Evolutionary conservation across 2,329 filamentous ascomycete genomes (phyloP).

Genomic region (Alternaria tenuissima): DNA sequence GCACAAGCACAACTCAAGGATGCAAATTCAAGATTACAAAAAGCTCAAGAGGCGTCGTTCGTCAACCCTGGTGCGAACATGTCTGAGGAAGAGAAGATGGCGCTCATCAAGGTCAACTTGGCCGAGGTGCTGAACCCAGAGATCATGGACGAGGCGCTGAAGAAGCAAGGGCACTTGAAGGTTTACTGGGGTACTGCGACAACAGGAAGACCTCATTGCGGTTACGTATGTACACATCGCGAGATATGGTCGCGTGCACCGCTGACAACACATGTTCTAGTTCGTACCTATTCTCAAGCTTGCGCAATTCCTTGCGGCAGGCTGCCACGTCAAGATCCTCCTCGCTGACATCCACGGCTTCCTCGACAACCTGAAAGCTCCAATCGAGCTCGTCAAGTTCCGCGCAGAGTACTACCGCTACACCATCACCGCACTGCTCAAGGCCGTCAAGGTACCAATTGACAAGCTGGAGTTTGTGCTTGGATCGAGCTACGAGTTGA

Average conservation of each 20-base stretch:
- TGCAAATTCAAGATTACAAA: conserved; percentile 39
- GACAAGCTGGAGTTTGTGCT: conserved; percentile 83
- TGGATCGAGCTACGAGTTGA: conserved; percentile 81
- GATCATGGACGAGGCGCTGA: conserved; percentile 77
- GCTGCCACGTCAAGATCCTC: conserved; percentile 81
- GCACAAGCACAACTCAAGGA: conserved; percentile 41
- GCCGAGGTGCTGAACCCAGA: conserved; percentile 84
- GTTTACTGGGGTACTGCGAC: conserved; percentile 92
- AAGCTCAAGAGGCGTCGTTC: conserved; percentile 28
- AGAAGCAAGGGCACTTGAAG: conserved; percentile 71
- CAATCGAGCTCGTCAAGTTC: conserved; percentile 83
- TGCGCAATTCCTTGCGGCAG: conserved; percentile 83
- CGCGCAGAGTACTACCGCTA: conserved; percentile 85
- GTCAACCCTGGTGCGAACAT: conserved; percentile 42
- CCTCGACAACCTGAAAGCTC: conserved; percentile 84
- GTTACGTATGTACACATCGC: conserved; percentile 64
- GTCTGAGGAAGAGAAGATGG: conserved; percentile 69
- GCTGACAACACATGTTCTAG: conserved; percentile 26
- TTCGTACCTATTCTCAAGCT: conserved; percentile 90
- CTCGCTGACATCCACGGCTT: conserved; percentile 73
- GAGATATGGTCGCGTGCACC: conserved; percentile 1
- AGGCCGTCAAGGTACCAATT: conserved; percentile 79
- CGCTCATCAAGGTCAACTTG: conserved; percentile 81
- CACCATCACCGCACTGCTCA: conserved; percentile 76
- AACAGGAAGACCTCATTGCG: conserved; percentile 86